A percentile compares a stretch with the other conserved stretches of the same genome.
These are phyloP conservation scores for Epichloe uncinata DNA, from an alignment of 2,329 filamentous ascomycete genomes.

Conservation along the genomic window DNA sequence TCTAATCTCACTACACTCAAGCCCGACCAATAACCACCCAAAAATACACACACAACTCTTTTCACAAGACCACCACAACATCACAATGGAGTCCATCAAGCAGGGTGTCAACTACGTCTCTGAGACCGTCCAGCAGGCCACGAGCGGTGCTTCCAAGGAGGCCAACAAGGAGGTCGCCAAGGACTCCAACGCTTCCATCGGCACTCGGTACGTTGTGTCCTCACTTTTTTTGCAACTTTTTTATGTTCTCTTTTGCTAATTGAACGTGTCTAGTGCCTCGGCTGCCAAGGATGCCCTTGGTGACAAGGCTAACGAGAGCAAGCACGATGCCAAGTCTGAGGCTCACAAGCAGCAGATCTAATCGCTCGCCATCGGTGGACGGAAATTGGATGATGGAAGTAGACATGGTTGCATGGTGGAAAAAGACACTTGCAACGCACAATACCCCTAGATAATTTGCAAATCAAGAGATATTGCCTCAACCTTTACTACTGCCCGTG, in stretches of 20 bases:
- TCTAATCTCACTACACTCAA: not conserved
- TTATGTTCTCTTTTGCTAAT: not conserved
- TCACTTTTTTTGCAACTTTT: not conserved
- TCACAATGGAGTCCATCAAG: constrained; percentile 40
- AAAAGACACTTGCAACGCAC: not conserved
- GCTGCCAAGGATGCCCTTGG: constrained; percentile 35
- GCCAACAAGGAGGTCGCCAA: constrained; percentile 57
- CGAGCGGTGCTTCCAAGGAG: constrained; percentile 49
- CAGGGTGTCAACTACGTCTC: constrained; percentile 54
- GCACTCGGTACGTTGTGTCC: constrained; percentile 33
- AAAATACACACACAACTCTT: constrained; percentile 2
- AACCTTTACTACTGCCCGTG: not conserved
- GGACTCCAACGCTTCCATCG: constrained; percentile 37
- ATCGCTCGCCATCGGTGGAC: constrained; percentile 1
- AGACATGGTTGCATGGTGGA: not conserved
- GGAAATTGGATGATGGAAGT: not conserved
- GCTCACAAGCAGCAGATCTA: constrained; percentile 29
- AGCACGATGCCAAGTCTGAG: constrained; percentile 26
- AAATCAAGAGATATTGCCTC: not conserved
- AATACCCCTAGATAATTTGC: constrained; percentile 8
- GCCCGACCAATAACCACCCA: not conserved
- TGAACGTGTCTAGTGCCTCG: constrained; percentile 21
- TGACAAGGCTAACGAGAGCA: constrained; percentile 31
- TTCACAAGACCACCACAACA: constrained; percentile 9
- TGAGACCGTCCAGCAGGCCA: constrained; percentile 45